phyloP scores from a whole-genome alignment of 768 basidiomycete genomes.

The Naganishia friedmannii region DNA sequence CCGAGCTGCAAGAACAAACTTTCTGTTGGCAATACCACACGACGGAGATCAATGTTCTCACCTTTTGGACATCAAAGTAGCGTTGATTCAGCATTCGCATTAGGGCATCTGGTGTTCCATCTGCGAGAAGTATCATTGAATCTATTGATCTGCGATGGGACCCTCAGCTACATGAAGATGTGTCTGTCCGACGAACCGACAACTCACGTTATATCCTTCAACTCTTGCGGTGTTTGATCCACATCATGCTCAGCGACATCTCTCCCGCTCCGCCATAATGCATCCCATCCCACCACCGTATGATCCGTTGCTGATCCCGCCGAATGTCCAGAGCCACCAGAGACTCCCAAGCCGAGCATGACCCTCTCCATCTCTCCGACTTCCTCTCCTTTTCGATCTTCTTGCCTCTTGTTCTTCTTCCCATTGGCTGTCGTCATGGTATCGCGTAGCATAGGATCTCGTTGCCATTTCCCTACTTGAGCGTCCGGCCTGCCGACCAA shows the following conservation, averaged over 20 bases:
- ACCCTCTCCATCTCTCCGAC: slow-evolving; percentile 29
- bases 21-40: neutral
- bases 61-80: slow-evolving; percentile 21
- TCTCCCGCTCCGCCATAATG: slow-evolving; percentile 21
- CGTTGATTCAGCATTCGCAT: slow-evolving; percentile 21
- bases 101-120: slow-evolving; percentile 13
- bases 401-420: slow-evolving; percentile 6
- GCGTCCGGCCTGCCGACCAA: slow-evolving; percentile 21
- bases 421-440: slow-evolving; percentile 11
- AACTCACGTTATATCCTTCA: slow-evolving; percentile 24
- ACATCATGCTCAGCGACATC: slow-evolving; percentile 6
- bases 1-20: slow-evolving; percentile 34
- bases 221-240: neutral
- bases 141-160: slow-evolving; percentile 3
- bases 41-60: neutral
- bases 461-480: slow-evolving; percentile 28
- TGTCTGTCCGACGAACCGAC: neutral
- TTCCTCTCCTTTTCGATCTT: slow-evolving; percentile 27
- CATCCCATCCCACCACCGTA: slow-evolving; percentile 28
- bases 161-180: too few species aligned
- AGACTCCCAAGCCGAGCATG: slow-evolving; percentile 12
- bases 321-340: slow-evolving; percentile 7
- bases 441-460: neutral
- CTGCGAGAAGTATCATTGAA: slow-evolving; percentile 17
- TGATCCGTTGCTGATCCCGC: slow-evolving; percentile 12